Conservation (phyloP, 2,329 filamentous ascomycete species). For the Shiraia sp. region DNA sequence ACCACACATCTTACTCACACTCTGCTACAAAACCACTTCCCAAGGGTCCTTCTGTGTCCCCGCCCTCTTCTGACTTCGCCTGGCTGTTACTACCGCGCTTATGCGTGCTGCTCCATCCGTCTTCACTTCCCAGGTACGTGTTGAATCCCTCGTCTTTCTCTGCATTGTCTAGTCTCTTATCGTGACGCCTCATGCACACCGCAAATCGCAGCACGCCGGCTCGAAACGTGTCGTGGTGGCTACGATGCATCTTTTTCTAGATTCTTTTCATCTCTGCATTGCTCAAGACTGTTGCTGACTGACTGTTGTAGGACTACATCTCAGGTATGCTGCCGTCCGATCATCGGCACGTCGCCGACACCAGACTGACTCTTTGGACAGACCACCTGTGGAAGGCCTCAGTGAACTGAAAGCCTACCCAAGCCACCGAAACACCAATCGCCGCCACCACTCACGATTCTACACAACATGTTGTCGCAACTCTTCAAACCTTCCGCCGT, state of each 20-base stretch:
- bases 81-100: constrained; percentile 39
- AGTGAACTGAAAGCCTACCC: constrained; percentile 57
- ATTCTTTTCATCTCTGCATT: constrained; percentile 5
- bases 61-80: constrained; percentile 31
- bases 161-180: constrained; percentile 28
- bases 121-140: constrained; percentile 58
- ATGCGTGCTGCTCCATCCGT: constrained; percentile 56
- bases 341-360: constrained; percentile 16
- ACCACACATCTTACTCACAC: constrained; percentile 6
- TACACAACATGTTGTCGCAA: constrained; percentile 58
- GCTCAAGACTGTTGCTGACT: constrained; percentile 40
- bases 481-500: constrained; percentile 57
- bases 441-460: constrained; percentile 24
- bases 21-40: constrained; percentile 14
- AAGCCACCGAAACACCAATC: constrained; percentile 15
- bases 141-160: constrained; percentile 18
- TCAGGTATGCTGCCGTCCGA: constrained; percentile 53
- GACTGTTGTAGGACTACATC: constrained; percentile 62
- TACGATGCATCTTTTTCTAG: constrained; percentile 8
- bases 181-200: constrained; percentile 30
- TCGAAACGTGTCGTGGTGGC: constrained; percentile 5
- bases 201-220: constrained; percentile 27
- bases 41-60: constrained; percentile 24
- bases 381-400: constrained; percentile 72
- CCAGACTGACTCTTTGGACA: constrained; percentile 35